Evolutionary conservation across 208 protist genomes (phyloP).

Genomic region (Leishmania turanica): DNA sequence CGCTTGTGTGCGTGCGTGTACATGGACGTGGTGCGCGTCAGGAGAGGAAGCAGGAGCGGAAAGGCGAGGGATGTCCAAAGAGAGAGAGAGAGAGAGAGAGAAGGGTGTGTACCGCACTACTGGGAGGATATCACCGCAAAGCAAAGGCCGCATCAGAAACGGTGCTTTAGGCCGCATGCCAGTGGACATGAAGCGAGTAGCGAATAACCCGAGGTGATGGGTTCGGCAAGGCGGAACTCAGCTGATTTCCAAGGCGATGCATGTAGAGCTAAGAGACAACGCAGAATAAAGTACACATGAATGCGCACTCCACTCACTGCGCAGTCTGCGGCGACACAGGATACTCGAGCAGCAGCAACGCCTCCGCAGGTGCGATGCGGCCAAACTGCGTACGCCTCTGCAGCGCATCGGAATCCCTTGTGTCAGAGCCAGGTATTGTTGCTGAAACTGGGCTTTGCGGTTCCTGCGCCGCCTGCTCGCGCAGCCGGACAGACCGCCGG

Average conservation of each 20-base stretch:
- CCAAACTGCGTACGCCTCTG: constrained; percentile 25
- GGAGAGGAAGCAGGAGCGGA: neutral
- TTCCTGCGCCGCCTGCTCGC: constrained; percentile 12
- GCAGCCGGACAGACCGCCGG: constrained; percentile 31
- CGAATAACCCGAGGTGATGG: neutral
- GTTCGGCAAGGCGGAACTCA: neutral
- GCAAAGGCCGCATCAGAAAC: neutral
- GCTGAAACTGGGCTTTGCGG: neutral
- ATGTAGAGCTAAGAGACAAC: neutral
- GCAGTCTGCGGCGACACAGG: constrained; percentile 17
- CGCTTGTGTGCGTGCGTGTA: neutral
- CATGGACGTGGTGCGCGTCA: neutral
- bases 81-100: neutral
- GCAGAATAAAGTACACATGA: neutral
- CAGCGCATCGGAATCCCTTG: neutral
- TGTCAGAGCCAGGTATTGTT: neutral
- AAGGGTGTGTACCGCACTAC: neutral
- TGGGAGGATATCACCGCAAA: neutral
- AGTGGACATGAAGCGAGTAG: neutral
- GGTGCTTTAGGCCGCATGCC: neutral
- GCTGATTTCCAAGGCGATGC: neutral
- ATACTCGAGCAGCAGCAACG: constrained; percentile 29
- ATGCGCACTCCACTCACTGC: neutral
- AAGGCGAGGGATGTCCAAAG: neutral
- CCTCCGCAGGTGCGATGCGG: constrained; percentile 26